phyloP scores from a whole-genome alignment of 176 grass and related monocot genomes.

The Hyparrhenia diplandra region DNA sequence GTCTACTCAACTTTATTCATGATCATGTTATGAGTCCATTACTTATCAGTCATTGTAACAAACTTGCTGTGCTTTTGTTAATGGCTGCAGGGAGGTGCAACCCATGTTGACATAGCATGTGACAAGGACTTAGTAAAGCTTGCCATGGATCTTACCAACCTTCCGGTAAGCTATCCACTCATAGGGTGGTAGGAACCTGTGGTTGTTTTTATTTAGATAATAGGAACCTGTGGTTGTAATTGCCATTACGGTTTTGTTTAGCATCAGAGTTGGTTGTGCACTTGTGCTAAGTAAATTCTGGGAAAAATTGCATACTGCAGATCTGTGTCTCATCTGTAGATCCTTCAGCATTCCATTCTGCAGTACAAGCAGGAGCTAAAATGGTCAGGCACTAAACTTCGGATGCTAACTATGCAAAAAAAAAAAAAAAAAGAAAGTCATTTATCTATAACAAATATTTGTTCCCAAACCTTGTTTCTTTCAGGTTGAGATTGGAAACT shows the following conservation, averaged over 20 bases:
- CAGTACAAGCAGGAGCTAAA: slow-evolving; percentile 84
- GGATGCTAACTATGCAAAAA: background rate
- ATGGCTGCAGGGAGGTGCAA: slow-evolving; percentile 84
- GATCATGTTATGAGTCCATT: background rate
- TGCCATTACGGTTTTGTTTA: background rate
- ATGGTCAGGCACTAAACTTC: slow-evolving; percentile 56
- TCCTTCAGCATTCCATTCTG: slow-evolving; percentile 63
- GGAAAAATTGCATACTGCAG: slow-evolving; percentile 33
- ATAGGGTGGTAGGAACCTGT: background rate
- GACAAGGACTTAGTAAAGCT: slow-evolving; percentile 74
- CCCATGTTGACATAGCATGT: slow-evolving; percentile 97
- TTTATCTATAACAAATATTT: background rate
- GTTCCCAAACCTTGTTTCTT: background rate
- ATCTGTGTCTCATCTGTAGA: slow-evolving; percentile 93
- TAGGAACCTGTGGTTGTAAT: background rate
- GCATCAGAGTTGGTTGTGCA: background rate
- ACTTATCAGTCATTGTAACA: background rate
- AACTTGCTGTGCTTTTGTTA: background rate
- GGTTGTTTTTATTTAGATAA: too few species aligned
- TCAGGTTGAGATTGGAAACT: slow-evolving; percentile 96
- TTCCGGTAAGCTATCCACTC: slow-evolving; percentile 57
- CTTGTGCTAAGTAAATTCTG: slow-evolving; percentile 16
- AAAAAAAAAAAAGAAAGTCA: background rate
- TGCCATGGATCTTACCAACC: slow-evolving; percentile 67
- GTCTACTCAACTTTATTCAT: background rate